Conservation (phyloP, 257 asterid species). For the Jaltomata sinuosa region DNA sequence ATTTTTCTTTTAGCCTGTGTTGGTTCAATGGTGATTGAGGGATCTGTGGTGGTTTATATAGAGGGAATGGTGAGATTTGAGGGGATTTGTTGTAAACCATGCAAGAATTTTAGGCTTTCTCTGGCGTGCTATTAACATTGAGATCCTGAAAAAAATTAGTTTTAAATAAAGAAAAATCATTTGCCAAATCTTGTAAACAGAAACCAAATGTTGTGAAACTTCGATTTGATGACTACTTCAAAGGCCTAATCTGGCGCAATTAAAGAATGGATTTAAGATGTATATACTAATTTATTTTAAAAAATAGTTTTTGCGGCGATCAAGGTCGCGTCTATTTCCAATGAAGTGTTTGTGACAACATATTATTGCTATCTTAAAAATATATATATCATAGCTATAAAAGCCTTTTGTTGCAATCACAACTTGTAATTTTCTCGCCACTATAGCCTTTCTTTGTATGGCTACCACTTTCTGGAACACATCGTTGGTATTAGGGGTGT, state of each 20-base stretch:
- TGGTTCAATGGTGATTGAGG: too few species aligned
- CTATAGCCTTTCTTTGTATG: not conserved
- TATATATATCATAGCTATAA: too few species aligned
- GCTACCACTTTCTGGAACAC: too few species aligned
- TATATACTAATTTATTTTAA: not conserved
- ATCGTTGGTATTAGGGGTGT: too few species aligned
- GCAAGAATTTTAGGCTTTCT: slow-evolving; percentile 22
- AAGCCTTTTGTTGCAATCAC: not conserved
- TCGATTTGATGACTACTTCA: not conserved
- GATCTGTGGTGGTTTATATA: too few species aligned
- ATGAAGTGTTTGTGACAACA: too few species aligned
- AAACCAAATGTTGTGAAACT: not conserved
- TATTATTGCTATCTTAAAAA: not conserved
- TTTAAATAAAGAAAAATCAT: not conserved
- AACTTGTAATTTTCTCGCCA: not conserved
- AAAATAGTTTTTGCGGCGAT: too few species aligned
- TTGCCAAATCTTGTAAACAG: not conserved
- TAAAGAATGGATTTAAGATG: not conserved
- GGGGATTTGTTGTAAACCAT: slow-evolving; percentile 39
- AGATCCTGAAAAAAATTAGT: not conserved
- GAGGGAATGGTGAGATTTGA: not conserved
- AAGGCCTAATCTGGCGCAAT: not conserved
- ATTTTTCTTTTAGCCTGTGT: too few species aligned
- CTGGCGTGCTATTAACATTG: not conserved
- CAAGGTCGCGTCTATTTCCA: too few species aligned